Conservation (phyloP, 2,329 filamentous ascomycete genomes). For the Ophiostoma perfectum region DNA sequence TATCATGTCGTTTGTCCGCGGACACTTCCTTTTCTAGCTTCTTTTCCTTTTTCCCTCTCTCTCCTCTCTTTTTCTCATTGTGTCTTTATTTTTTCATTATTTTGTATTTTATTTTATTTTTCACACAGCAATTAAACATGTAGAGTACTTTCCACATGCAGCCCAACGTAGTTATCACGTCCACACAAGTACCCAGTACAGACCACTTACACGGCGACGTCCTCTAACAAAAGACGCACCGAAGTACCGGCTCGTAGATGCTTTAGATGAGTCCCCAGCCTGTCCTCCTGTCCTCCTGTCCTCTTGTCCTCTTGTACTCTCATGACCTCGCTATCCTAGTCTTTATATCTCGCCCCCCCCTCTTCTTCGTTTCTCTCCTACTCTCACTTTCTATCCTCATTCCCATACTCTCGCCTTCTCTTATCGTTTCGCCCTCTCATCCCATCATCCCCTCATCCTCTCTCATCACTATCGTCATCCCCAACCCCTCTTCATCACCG, state of each 20-base stretch:
- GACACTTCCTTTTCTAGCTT: not conserved
- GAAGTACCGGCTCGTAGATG: not conserved
- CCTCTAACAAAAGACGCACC: not conserved
- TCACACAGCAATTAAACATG: not conserved
- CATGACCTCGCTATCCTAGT: not conserved
- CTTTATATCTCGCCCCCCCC: not conserved
- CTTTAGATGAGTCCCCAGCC: not conserved
- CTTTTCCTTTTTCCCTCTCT: not conserved
- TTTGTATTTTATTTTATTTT: not conserved
- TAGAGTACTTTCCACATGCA: constrained; percentile 1
- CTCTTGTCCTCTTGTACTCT: not conserved
- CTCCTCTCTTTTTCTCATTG: not conserved
- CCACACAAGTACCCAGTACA: not conserved
- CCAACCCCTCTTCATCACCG: not conserved
- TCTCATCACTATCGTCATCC: not conserved
- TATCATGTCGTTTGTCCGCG: not conserved
- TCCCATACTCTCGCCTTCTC: not conserved
- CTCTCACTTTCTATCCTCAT: not conserved
- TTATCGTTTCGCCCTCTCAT: not conserved
- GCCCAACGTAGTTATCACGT: not conserved
- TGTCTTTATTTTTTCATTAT: not conserved
- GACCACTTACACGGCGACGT: not conserved
- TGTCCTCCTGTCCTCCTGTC: not conserved
- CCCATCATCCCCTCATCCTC: not conserved
- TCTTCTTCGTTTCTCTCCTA: not conserved